Base-by-base conservation (phyloP, 2,329 filamentous ascomycete genomes). In the Stenocarpella maydis region DNA sequence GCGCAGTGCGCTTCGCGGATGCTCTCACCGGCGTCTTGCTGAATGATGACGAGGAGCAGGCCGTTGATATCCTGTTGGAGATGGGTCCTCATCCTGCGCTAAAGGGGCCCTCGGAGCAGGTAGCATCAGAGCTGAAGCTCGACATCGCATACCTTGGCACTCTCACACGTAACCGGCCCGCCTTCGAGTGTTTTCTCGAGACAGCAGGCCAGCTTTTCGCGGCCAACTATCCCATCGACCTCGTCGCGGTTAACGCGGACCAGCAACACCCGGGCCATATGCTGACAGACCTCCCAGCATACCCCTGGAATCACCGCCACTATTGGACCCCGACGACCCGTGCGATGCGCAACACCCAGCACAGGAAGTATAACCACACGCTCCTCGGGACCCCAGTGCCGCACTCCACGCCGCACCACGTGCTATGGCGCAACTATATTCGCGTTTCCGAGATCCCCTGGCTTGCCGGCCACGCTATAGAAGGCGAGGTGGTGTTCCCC, bases 11-110 rank as follows among this genome's bases (percentile, higher is more conserved):
- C 12, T 83, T 82, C 72, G 72, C 73, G 7, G 74, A 75, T 8
- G 74, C 74, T 4, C n/a, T 60, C 6, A 61, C 55, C 5, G 17
- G 39, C 7, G 26, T 61, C 0, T 15, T 61, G 6, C 12, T 61
- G 2, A 19, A 61, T 2, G 55, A 61, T 43, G 55, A 61, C 2
- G 55, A 61, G 37, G 8, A 65, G 24, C 37, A 72, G 34, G 52
- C 66, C 21, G 49, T 72, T 24, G 69, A 72, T 54, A 43, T 74
- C 2, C 58, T 73, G 0, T 31, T 80, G 9, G 78, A 80, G 53
- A 52, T 80, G 10, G 78, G 78, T 0, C 78, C 78, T 4, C 77
- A 79, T 58, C 78, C 82, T 1, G 81, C 82, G 0, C 77, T 84
- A 0, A 79, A 80, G 65, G 80, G 55, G 0, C 55, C 55, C 4